Evolutionary conservation across 1,284 basidiomycete species (phyloP).

Genomic region (Marasmius oreades): DNA sequence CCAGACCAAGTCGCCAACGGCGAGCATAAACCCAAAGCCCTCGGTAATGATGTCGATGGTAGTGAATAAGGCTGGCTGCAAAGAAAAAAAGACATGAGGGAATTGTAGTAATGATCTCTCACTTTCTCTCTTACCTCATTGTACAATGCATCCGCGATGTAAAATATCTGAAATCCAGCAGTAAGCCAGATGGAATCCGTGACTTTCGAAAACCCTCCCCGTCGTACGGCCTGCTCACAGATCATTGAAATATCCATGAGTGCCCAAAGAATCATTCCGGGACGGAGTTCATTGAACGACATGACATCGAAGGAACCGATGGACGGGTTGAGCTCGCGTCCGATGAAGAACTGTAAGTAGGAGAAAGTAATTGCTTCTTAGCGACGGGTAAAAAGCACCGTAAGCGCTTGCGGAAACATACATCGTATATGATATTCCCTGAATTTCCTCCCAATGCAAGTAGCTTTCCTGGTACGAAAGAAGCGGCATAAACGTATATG

Average conservation of each 20-base stretch:
- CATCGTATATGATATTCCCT: slow-evolving; percentile 88
- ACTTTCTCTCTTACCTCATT: slow-evolving; percentile 65
- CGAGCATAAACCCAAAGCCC: slow-evolving; percentile 98
- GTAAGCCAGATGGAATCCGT: slow-evolving; percentile 95
- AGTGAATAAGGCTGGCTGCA: slow-evolving; percentile 81
- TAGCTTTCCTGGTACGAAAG: slow-evolving; percentile 66
- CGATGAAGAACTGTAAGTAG: slow-evolving; percentile 87
- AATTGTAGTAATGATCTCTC: not conserved
- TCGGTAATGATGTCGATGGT: slow-evolving; percentile 99
- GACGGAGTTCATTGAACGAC: slow-evolving; percentile 93
- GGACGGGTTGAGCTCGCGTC: slow-evolving; percentile 91
- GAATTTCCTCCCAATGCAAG: slow-evolving; percentile 92
- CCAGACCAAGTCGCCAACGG: slow-evolving; percentile 93
- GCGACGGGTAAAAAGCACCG: not conserved
- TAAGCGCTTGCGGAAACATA: slow-evolving; percentile 38
- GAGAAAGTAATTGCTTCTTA: not conserved
- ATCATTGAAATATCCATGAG: slow-evolving; percentile 89
- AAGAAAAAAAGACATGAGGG: not conserved
- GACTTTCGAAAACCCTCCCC: slow-evolving; percentile 49
- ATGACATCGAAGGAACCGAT: slow-evolving; percentile 92
- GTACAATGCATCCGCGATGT: slow-evolving; percentile 83
- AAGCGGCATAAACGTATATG: slow-evolving; percentile 67
- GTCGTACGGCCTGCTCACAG: slow-evolving; percentile 84
- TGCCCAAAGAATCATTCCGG: slow-evolving; percentile 93
- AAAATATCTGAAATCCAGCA: slow-evolving; percentile 82